Conservation (phyloP, 768 basidiomycete genomes). For the Amanita rubescens region DNA sequence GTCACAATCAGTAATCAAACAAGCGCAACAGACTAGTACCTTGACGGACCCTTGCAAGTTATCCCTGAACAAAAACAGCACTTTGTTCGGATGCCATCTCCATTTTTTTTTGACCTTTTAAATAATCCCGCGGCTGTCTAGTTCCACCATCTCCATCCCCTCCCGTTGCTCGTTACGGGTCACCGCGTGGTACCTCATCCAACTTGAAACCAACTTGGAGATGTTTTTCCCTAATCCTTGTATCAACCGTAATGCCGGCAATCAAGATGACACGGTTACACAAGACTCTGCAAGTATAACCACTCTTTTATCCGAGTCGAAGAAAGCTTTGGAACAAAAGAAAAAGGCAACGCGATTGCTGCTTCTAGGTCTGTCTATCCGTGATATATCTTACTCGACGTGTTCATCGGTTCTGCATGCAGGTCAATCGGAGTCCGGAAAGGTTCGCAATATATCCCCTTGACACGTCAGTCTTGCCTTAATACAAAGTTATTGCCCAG, state of each 20-base stretch:
- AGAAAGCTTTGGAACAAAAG: constrained; percentile 39
- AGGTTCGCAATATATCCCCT: constrained; percentile 22
- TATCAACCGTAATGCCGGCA: neutral
- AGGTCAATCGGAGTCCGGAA: constrained; percentile 60
- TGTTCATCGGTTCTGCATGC: neutral
- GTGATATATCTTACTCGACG: neutral
- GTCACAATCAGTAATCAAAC: too few relatives aligned
- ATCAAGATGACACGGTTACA: constrained; percentile 24
- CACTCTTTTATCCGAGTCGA: constrained; percentile 34
- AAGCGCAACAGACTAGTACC: too few relatives aligned
- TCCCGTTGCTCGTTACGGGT: neutral
- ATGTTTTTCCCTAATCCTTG: neutral
- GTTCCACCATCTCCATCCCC: neutral
- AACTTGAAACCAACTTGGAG: too few relatives aligned
- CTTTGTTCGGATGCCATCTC: neutral
- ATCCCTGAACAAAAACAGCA: neutral
- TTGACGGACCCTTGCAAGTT: neutral
- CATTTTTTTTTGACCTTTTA: neutral
- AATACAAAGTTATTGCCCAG: constrained; percentile 17
- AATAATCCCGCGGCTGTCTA: neutral
- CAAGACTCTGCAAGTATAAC: constrained; percentile 43
- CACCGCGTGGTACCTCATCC: neutral
- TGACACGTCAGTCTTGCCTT: neutral
- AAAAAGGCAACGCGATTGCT: constrained; percentile 48
- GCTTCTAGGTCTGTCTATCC: constrained; percentile 36